A percentile compares a stretch with the other conserved stretches of the same genome.
Evolutionary conservation across 768 basidiomycete species (phyloP).

Genomic region (Podaxis sp.): DNA sequence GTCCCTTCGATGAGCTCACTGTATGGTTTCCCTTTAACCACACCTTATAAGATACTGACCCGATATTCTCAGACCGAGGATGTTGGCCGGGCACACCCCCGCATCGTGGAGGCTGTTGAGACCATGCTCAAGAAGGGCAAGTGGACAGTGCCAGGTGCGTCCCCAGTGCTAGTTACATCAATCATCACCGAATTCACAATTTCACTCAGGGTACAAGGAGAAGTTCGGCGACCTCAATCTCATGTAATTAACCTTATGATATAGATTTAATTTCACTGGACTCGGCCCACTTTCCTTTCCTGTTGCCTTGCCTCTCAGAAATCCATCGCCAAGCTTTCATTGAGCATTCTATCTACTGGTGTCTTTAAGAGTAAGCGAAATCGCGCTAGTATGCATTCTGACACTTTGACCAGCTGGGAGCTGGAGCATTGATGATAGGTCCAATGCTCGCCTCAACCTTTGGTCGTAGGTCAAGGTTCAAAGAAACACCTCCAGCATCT

Average conservation of each 20-base stretch:
- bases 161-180: neutral
- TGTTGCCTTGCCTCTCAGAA: neutral
- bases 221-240: slow-evolving; percentile 94
- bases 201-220: slow-evolving; percentile 75
- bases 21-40: slow-evolving; percentile 45
- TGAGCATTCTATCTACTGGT: neutral
- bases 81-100: slow-evolving; percentile 88
- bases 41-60: neutral
- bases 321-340: neutral
- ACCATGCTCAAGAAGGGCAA: slow-evolving; percentile 97
- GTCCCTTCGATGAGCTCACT: slow-evolving; percentile 96
- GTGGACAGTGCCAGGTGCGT: slow-evolving; percentile 91
- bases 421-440: slow-evolving; percentile 29
- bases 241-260: slow-evolving; percentile 49
- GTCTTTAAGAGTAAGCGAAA: neutral
- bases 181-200: neutral
- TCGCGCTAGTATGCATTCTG: slow-evolving; percentile 25
- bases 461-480: slow-evolving; percentile 33
- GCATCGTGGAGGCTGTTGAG: slow-evolving; percentile 86
- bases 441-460: slow-evolving; percentile 33
- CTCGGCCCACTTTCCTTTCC: neutral
- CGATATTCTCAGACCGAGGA: slow-evolving; percentile 63
- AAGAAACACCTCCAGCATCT: slow-evolving; percentile 33
- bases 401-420: slow-evolving; percentile 28
- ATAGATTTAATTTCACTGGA: slow-evolving; percentile 16